These are phyloP conservation scores for Raphanus raphanistrum DNA, from an alignment of 345 rosid genomes.

Conservation along the genomic window DNA sequence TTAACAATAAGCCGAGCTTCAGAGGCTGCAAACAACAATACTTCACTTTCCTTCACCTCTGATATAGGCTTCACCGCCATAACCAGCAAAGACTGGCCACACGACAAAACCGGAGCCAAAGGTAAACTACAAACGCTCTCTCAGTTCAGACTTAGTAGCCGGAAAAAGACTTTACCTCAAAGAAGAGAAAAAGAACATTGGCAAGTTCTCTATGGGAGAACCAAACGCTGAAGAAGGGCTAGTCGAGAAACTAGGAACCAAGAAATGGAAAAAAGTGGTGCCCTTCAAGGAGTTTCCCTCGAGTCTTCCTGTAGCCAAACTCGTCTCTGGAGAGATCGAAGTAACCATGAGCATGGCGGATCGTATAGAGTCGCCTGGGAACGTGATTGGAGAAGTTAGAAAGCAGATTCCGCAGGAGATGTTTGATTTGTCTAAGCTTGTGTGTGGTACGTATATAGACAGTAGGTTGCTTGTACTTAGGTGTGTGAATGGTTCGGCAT, in stretches of 20 bases:
- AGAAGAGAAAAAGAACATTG: slow-evolving; percentile 54
- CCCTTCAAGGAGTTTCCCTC: slow-evolving; percentile 83
- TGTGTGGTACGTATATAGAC: slow-evolving; percentile 82
- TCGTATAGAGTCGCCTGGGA: slow-evolving; percentile 48
- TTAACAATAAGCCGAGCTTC: slow-evolving; percentile 55
- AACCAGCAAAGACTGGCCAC: slow-evolving; percentile 71
- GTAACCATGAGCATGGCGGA: slow-evolving; percentile 52
- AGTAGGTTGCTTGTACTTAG: slow-evolving; percentile 73
- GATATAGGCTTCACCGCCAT: slow-evolving; percentile 64
- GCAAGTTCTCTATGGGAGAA: slow-evolving; percentile 50
- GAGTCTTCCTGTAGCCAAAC: slow-evolving; percentile 84
- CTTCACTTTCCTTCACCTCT: slow-evolving; percentile 52
- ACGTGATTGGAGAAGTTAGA: slow-evolving; percentile 66
- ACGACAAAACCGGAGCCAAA: slow-evolving; percentile 55
- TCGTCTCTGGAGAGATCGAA: slow-evolving; percentile 57
- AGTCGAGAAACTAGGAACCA: slow-evolving; percentile 54
- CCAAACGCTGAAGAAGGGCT: slow-evolving; percentile 48
- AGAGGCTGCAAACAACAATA: slow-evolving; percentile 29
- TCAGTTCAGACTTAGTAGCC: slow-evolving; percentile 50
- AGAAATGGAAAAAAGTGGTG: slow-evolving; percentile 69
- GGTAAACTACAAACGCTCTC: slow-evolving; percentile 69
- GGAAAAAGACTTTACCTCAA: slow-evolving; percentile 77
- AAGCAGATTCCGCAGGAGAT: slow-evolving; percentile 78
- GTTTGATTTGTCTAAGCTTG: slow-evolving; percentile 77
- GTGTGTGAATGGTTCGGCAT: slow-evolving; percentile 81